These are phyloP conservation scores for Hymenoscyphus occultus DNA, from an alignment of 2,329 filamentous ascomycete species.

Conservation along the genomic window DNA sequence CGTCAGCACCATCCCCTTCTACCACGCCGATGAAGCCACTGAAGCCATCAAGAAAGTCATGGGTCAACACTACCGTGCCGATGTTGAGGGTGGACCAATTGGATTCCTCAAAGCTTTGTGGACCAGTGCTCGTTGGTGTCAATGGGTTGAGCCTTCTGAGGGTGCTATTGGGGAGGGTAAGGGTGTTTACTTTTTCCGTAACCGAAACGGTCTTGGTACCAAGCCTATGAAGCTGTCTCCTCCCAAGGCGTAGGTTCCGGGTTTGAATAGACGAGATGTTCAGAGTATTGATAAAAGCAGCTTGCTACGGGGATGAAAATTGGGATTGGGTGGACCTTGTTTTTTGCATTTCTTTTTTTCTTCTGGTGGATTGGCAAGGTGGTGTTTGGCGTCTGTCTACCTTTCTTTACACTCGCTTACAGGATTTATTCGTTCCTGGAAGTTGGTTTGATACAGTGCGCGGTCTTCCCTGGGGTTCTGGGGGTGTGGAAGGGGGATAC, in stretches of 20 bases:
- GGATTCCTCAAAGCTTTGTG: conserved; percentile 87
- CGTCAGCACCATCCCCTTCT: conserved; percentile 93
- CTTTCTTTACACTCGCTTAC: no score
- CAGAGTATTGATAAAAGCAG: not conserved
- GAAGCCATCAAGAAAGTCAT: conserved; percentile 94
- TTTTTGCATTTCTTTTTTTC: no score
- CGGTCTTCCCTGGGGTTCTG: no score
- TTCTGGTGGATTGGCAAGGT: not conserved
- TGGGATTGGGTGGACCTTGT: not conserved
- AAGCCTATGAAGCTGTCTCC: conserved; percentile 27
- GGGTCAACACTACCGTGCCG: conserved; percentile 89
- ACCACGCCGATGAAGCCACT: conserved; percentile 89
- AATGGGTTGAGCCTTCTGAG: conserved; percentile 93
- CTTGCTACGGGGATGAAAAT: not conserved
- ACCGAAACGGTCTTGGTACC: conserved; percentile 78
- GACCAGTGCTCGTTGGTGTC: conserved; percentile 79
- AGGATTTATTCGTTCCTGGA: no score
- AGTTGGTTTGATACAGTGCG: no score
- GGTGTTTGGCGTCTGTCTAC: not conserved
- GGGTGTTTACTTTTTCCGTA: conserved; percentile 95
- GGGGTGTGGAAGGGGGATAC: no score
- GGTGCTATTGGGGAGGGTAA: conserved; percentile 77
- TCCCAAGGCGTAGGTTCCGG: conserved; percentile 15
- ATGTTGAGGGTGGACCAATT: conserved; percentile 69
- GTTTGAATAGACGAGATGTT: conserved; percentile 5